These are phyloP conservation scores for Teunomyces cretensis DNA, from an alignment of 805 yeast species.

Conservation along the genomic window DNA sequence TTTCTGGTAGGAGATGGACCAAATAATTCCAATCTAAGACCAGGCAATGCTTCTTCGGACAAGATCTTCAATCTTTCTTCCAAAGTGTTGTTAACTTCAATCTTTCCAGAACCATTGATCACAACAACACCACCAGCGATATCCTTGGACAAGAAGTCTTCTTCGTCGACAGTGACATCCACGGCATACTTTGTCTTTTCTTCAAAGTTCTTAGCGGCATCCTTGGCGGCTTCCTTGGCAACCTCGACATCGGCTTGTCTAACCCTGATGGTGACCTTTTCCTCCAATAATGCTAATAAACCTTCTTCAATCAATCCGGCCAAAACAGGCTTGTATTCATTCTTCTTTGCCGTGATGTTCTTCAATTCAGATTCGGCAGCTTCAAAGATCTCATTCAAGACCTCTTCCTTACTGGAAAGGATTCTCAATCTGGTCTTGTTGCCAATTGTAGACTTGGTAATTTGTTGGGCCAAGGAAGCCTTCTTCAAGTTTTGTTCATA, in stretches of 20 bases:
- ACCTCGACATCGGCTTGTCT: constrained; percentile 62
- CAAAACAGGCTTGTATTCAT: constrained; percentile 66
- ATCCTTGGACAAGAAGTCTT: constrained; percentile 57
- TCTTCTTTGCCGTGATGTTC: constrained; percentile 52
- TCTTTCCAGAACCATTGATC: constrained; percentile 70
- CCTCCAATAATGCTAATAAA: constrained; percentile 70
- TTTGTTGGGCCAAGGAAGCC: constrained; percentile 90
- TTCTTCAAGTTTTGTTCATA: constrained; percentile 86
- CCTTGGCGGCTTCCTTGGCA: constrained; percentile 60
- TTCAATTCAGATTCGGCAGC: constrained; percentile 65
- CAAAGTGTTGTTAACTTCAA: constrained; percentile 87
- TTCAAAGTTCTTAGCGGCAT: constrained; percentile 64
- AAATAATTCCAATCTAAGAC: constrained; percentile 84
- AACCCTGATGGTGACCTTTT: constrained; percentile 60
- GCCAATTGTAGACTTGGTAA: constrained; percentile 90
- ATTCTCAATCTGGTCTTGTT: constrained; percentile 94
- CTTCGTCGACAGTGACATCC: constrained; percentile 55
- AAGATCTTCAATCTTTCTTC: constrained; percentile 89
- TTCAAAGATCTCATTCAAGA: constrained; percentile 71
- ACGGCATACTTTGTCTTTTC: constrained; percentile 59
- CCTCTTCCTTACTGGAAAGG: constrained; percentile 76
- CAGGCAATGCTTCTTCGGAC: constrained; percentile 85
- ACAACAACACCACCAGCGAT: constrained; percentile 85
- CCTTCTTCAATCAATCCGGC: constrained; percentile 78
- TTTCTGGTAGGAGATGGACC: constrained; percentile 84